phyloP scores from a whole-genome alignment of 108 stramenopile genomes.

The Seminavis robusta region DNA sequence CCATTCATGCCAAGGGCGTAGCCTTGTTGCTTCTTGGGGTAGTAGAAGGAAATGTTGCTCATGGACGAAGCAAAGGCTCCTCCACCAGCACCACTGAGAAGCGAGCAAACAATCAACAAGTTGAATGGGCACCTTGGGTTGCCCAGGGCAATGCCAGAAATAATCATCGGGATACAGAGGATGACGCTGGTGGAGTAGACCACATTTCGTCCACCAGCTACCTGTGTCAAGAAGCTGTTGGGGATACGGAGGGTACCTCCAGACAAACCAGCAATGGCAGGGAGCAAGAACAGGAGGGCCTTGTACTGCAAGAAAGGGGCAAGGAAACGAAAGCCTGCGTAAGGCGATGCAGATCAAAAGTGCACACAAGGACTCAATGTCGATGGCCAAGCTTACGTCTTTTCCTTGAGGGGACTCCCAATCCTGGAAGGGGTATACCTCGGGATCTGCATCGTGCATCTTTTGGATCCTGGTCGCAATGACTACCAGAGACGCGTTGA shows the following conservation, averaged over 20 bases:
- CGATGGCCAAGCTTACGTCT: neutral
- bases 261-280: constrained; percentile 23
- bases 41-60: constrained; percentile 28
- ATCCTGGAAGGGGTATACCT: constrained; percentile 20
- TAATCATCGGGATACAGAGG: constrained; percentile 28
- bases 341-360: neutral
- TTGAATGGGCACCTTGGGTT: constrained; percentile 13
- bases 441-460: constrained; percentile 26
- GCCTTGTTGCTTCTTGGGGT: constrained; percentile 23
- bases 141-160: constrained; percentile 14
- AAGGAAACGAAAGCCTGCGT: neutral
- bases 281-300: constrained; percentile 21
- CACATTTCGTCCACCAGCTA: constrained; percentile 26
- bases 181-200: constrained; percentile 19
- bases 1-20: constrained; percentile 22
- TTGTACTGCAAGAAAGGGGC: constrained; percentile 3
- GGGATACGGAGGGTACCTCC: constrained; percentile 35
- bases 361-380: neutral
- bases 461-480: constrained; percentile 30
- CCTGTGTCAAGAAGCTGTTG: constrained; percentile 26
- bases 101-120: constrained; percentile 4
- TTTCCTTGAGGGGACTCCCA: constrained; percentile 22
- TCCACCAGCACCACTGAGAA: constrained; percentile 24
- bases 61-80: constrained; percentile 30
- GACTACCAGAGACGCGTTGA: neutral